Conservation (phyloP, 2,329 filamentous ascomycete genomes). For the Hymenoscyphus fraxineus region DNA sequence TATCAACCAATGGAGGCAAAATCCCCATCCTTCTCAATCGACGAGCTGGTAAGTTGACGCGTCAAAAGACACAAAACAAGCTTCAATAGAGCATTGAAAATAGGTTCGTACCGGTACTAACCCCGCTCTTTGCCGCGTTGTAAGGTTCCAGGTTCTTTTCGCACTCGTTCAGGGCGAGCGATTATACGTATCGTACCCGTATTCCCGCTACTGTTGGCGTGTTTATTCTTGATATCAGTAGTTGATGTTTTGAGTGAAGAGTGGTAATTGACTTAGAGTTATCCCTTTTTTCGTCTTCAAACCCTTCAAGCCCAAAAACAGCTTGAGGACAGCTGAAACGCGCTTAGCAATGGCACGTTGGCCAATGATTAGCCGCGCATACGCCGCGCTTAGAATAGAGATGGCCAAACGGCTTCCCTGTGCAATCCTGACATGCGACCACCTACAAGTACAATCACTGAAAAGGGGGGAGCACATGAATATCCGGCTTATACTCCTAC, state of each 20-base stretch:
- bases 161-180: neutral
- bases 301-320: no score
- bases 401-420: neutral
- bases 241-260: neutral
- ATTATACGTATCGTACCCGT: neutral
- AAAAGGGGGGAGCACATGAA: neutral
- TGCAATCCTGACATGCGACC: constrained; percentile 8
- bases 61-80: no score
- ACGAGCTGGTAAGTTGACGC: no score
- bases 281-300: no score
- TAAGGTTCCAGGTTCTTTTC: neutral
- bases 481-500: neutral
- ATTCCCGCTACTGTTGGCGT: neutral
- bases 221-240: neutral
- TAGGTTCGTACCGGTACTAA: no score
- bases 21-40: no score
- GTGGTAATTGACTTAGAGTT: neutral
- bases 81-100: no score
- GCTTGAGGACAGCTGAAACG: neutral
- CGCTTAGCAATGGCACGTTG: neutral
- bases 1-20: no score
- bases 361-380: neutral
- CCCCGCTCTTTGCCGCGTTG: neutral
- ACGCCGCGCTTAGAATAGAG: neutral
- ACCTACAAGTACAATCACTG: neutral